These are phyloP conservation scores for Aciculoconidium aculeatum DNA, from an alignment of 805 yeast species.

Conservation along the genomic window DNA sequence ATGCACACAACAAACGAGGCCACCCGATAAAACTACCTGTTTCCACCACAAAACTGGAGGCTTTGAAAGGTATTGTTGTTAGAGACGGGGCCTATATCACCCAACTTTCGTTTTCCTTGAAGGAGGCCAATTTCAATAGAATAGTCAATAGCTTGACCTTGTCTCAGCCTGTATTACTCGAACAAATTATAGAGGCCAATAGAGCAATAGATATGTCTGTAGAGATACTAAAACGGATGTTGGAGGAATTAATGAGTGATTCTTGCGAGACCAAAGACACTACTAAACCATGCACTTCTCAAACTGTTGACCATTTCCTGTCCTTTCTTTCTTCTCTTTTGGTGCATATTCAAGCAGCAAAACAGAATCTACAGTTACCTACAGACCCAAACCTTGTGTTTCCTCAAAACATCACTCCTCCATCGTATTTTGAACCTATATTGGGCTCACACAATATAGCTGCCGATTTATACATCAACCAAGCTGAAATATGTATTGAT, in stretches of 20 bases:
- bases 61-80: conserved; percentile 54
- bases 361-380: conserved; percentile 33
- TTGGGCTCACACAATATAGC: conserved; percentile 40
- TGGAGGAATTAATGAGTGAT: too few relatives aligned
- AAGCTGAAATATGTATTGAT: conserved; percentile 43
- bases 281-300: too few relatives aligned
- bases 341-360: conserved; percentile 19
- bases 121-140: conserved; percentile 36
- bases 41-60: conserved; percentile 47
- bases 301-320: too few relatives aligned
- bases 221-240: conserved; percentile 9
- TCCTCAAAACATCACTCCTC: conserved; percentile 45
- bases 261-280: too few relatives aligned
- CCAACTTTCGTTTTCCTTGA: conserved; percentile 39
- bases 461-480: conserved; percentile 53
- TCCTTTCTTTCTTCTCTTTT: too few relatives aligned
- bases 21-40: conserved; percentile 52
- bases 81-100: conserved; percentile 50
- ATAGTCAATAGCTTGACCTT: conserved; percentile 21
- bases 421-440: conserved; percentile 38
- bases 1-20: conserved; percentile 20
- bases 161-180: conserved; percentile 30
- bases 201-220: conserved; percentile 19
- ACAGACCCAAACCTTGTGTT: conserved; percentile 54
- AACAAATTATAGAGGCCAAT: conserved; percentile 45